These are phyloP conservation scores for Spiraea crenata DNA, from an alignment of 331 rosid genomes.

Conservation along the genomic window DNA sequence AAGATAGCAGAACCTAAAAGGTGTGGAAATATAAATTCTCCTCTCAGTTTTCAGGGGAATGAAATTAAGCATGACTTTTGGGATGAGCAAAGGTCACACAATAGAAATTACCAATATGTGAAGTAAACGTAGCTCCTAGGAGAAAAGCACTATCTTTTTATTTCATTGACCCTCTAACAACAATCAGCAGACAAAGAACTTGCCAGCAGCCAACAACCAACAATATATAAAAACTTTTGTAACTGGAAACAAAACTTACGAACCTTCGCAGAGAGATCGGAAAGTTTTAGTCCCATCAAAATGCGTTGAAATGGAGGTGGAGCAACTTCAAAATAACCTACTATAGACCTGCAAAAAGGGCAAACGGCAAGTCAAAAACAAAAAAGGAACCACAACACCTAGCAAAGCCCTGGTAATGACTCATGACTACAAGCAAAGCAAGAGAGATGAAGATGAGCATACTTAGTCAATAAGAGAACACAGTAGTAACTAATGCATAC, in stretches of 20 bases:
- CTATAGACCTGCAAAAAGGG: slow-evolving; percentile 57
- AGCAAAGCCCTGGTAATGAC: not conserved
- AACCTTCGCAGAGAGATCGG: slow-evolving; percentile 39
- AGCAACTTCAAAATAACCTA: slow-evolving; percentile 70
- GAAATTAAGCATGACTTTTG: not conserved
- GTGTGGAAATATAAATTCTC: not conserved
- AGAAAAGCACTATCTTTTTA: not conserved
- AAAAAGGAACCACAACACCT: not conserved
- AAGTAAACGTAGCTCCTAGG: not conserved
- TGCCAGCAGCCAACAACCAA: not conserved
- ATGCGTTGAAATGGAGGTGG: slow-evolving; percentile 81
- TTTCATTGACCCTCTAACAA: not conserved
- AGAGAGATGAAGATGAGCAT: not conserved
- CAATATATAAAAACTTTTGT: not conserved
- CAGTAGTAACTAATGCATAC: not conserved
- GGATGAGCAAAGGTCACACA: not conserved
- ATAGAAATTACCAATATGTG: not conserved
- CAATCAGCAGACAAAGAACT: not conserved
- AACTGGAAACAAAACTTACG: slow-evolving; percentile 16
- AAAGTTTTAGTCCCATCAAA: slow-evolving; percentile 27
- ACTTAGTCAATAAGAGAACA: not conserved
- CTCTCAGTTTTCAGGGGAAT: not conserved
- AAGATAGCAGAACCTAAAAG: not conserved
- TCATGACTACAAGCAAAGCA: not conserved
- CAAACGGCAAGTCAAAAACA: slow-evolving; percentile 10